Base-by-base conservation (phyloP, 768 basidiomycete genomes). In the Naganishia onofrii region DNA sequence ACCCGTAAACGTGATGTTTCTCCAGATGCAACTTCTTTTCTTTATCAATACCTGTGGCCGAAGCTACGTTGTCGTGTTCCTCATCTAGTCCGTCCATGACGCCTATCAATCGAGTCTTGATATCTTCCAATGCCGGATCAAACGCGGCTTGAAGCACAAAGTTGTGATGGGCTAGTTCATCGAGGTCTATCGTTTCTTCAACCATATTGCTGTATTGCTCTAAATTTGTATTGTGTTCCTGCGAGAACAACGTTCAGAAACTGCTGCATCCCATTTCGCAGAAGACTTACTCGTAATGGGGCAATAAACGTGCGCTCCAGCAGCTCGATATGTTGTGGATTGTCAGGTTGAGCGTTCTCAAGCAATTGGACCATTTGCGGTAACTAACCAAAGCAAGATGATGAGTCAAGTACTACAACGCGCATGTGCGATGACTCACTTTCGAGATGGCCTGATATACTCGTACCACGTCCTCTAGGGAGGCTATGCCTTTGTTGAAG, bases 11-110 rank as follows among this genome's bases (percentile, higher is more conserved):
- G 68, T 86, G 85, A 66, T 89, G 91, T 75, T 94, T 93, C 82
- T 99, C 96, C 32, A 99, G 83, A 80, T 98, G 96, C 13, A 98
- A 81, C 82, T 97, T 98, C 83, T 95, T 95, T 80, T 96, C 91
- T 2, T 92, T 85, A 19, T 95, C 93, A 12, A 99, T 74, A 10
- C 84, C 86, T 7, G 97, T 84, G 46, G 91, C 90, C 8, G 84
- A 80, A 7, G 89, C 89, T 0, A 87, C 88, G 1, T 83, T 76
- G 8, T 83, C 81, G 79, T 97, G 94, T 77, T 96, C 93, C 15
- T 83, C 84, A 75, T 99, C 92, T 21, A 99, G 82, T 0, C 86
- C 87, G 76, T 93, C 92, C 34, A 91, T 87, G 0, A 87, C 85
- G 83, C 86, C 84, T 23, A 83, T 81, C n/a, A 99, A 83, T 74